These are phyloP conservation scores for Mortierella hygrophila DNA, from an alignment of 192 early-diverging fungal genomes.

Conservation along the genomic window DNA sequence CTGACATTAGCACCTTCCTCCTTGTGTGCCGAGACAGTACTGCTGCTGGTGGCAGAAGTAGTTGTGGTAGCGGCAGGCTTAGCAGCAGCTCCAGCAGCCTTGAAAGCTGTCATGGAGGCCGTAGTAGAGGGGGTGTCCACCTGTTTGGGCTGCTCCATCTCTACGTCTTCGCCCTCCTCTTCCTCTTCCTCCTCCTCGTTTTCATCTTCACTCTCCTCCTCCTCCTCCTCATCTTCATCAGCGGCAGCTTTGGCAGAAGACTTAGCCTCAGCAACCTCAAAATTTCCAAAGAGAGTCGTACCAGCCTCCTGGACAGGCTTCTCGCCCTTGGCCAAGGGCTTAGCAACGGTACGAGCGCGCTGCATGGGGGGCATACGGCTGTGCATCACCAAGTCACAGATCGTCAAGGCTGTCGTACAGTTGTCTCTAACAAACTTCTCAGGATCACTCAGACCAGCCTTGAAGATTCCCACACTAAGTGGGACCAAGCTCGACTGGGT, in stretches of 20 bases:
- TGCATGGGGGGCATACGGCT: conserved; percentile 66
- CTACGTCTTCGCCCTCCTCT: conserved; percentile 12
- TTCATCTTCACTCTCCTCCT: conserved; percentile 19
- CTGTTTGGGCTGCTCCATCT: conserved; percentile 16
- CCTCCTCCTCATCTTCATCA: conserved; percentile 9
- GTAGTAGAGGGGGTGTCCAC: background rate
- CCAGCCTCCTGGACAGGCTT: conserved; percentile 38
- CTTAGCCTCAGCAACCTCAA: conserved; percentile 12
- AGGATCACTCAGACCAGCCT: conserved; percentile 45
- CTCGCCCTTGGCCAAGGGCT: conserved; percentile 28
- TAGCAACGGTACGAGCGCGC: conserved; percentile 32
- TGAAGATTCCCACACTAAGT: conserved; percentile 46
- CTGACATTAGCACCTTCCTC: background rate
- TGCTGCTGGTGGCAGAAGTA: background rate
- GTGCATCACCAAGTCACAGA: conserved; percentile 70
- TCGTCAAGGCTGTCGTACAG: conserved; percentile 54
- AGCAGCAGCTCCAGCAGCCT: conserved; percentile 30
- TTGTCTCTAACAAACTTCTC: conserved; percentile 55
- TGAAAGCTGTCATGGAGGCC: conserved; percentile 38
- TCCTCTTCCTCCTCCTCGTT: conserved; percentile 26
- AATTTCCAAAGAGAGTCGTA: conserved; percentile 31
- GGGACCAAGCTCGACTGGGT: conserved; percentile 48
- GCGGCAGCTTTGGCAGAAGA: background rate
- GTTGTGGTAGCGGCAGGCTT: background rate
- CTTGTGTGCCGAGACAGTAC: background rate